Percentiles rank a stretch among this genome's conserved stretches.
Evolutionary conservation across 148 eudicot genomes (phyloP).

Genomic region (Simmondsia chinensis): DNA sequence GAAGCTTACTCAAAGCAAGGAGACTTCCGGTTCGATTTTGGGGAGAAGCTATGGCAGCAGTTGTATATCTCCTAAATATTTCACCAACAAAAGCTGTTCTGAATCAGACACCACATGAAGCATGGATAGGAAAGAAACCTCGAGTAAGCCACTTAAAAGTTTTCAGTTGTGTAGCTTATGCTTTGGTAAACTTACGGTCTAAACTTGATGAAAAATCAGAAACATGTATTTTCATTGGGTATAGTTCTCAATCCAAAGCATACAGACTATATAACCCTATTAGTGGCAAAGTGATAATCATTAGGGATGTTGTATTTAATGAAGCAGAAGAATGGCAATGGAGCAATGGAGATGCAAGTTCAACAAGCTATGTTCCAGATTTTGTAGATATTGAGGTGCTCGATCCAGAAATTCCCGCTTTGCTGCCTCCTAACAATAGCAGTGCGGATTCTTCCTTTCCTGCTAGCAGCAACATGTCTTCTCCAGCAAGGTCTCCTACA

Average conservation of each 20-base stretch:
- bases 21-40: background rate
- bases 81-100: background rate
- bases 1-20: conserved; percentile 5
- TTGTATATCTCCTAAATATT: background rate
- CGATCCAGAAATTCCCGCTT: background rate
- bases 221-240: conserved; percentile 13
- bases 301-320: conserved; percentile 8
- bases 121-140: conserved; percentile 6
- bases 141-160: background rate
- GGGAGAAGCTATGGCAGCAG: background rate
- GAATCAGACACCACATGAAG: conserved; percentile 3
- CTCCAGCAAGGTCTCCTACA: too few species aligned
- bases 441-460: too few species aligned
- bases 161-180: conserved; percentile 5
- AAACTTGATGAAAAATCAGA: conserved; percentile 7
- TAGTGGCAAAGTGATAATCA: conserved; percentile 1
- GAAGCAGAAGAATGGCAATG: conserved; percentile 1
- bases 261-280: conserved; percentile 8
- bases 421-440: background rate
- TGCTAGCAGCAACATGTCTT: background rate
- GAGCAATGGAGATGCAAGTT: background rate
- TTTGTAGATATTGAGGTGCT: background rate
- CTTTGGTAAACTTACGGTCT: background rate
- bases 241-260: conserved; percentile 6
- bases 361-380: background rate